Base-by-base conservation (phyloP, 1,284 basidiomycete species). In the Rugosomyces carneus region DNA sequence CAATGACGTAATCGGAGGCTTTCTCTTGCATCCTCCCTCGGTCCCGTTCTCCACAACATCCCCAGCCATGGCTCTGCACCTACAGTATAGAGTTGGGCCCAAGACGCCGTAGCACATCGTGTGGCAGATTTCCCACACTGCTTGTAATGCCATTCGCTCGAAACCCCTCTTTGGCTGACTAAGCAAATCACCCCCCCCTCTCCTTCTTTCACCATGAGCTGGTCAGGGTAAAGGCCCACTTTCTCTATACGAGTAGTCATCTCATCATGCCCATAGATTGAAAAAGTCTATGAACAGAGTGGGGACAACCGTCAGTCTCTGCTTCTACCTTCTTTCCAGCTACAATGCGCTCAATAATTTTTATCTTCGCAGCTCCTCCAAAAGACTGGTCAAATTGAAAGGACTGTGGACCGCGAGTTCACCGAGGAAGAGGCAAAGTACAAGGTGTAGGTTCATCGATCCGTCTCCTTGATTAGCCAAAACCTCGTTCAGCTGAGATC, bases 381-480 rank as follows among this genome's bases (percentile, higher is more conserved):
- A 74, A 95, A 95, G 81, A 97, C 94, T 1, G 94, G 94, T 49
- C 93, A 98, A 68, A 89, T 99, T 48, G 95, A 99, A 63, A 78
- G 92, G 24, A 99, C 95, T 0, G 80, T 97, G 21, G 95, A 99
- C 67, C 73, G 88, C 47, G 93, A 97, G 61, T 99, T 97, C 63
- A 76, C 85, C 24, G 88, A 95, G 49, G 93, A 97, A 66, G 92
- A 96, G 63, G 78, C 81, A 40, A 92, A 92, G 62, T 99, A 85
- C 73, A 82, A 84, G 67, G 80, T 78, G 87, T 93, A 70, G 64
- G 93, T 78, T 24, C 40, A 27, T 35, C 8, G 1, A 16, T 19
- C 0, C 26, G 16, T 40, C 11, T n/a, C n/a, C n/a, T n/a, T n/a
- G n/a, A n/a, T n/a, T n/a, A n/a, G n/a, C n/a, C n/a, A n/a, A n/a